Base-by-base conservation (phyloP, 768 basidiomycete species). In the Rubroboletus pulcherrimus region DNA sequence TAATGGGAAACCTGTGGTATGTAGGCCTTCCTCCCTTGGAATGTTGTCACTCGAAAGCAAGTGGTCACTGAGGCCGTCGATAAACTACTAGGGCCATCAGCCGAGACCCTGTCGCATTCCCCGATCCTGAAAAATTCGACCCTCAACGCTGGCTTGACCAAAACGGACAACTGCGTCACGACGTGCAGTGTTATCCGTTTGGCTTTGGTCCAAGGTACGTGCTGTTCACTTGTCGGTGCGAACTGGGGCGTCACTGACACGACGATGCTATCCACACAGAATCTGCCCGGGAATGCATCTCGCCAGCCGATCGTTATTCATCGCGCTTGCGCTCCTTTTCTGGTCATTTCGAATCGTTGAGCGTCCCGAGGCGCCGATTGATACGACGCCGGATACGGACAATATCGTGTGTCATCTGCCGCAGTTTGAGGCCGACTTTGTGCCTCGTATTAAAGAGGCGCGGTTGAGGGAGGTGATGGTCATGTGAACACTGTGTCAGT, bases 241-340 rank as follows among this genome's bases (percentile, higher is more conserved):
- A 21, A 24, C 34, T 12, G 9, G 14, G 19, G 6, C 4, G 1
- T 24, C 34, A 5, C 17, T 14, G 0, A 30, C 15, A n/a, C 12
- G 8, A 12, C 35, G 10, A 37, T 34, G 0, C 3, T 21, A 1
- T 17, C 10, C 5, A 12, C 1, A n/a, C 50, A 80, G 84, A 35
- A 77, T 85, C 1, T 88, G 85, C 56, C 84, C 83, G 0, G 85
- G 85, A 1, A 80, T 79, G 60, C 76, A 84, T 65, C 76, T 87
- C 21, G 85, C 65, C 4, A 65, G 57, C 33, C 55, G 50, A 0
- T 86, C 86, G 2, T 69, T 88, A 0, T 85, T 82, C 63, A 71
- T 87, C 43, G 83, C 81, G 58, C 78, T 83, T 0, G 81, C 85
- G 0, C 68, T 83, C 15, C 68, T 84, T 2, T 73, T 85, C 7